These are phyloP conservation scores for Aspergillus pseudoviridinutans DNA, from an alignment of 2,329 filamentous ascomycete species.

Conservation along the genomic window DNA sequence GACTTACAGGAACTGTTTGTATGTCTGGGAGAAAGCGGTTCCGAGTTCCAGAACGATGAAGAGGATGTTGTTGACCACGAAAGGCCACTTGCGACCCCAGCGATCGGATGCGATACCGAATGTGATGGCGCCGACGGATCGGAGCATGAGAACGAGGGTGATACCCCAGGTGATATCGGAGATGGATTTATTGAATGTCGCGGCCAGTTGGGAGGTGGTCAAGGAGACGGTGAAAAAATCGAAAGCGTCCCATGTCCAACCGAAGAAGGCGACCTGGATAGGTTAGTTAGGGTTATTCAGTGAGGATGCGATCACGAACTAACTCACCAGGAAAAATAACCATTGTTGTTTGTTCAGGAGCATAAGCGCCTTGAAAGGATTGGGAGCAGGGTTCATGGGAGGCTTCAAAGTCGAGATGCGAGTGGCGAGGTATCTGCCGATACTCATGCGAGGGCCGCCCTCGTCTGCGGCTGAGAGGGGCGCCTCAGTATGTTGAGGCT, in stretches of 20 bases:
- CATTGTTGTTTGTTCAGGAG: constrained; percentile 54
- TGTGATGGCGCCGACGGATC: constrained; percentile 55
- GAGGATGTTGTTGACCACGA: constrained; percentile 57
- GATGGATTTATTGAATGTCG: constrained; percentile 51
- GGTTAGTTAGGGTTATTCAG: constrained; percentile 3
- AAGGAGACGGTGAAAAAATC: constrained; percentile 62
- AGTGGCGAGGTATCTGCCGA: constrained; percentile 50
- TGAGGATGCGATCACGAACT: neutral
- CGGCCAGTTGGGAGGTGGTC: constrained; percentile 51
- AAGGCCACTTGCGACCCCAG: constrained; percentile 57
- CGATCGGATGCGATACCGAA: constrained; percentile 53
- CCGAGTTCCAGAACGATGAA: constrained; percentile 60
- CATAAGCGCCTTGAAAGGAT: constrained; percentile 50
- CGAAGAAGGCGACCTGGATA: constrained; percentile 38
- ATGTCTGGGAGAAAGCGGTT: constrained; percentile 57
- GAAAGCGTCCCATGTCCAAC: constrained; percentile 56
- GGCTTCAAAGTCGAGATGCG: constrained; percentile 53
- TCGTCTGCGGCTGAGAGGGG: neutral
- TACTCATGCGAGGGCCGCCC: constrained; percentile 22
- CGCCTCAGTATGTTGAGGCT: neutral
- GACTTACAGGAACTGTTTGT: constrained; percentile 50
- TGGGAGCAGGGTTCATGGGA: constrained; percentile 52
- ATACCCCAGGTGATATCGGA: constrained; percentile 60
- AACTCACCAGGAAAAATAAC: constrained; percentile 51
- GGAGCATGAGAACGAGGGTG: constrained; percentile 57